Base-by-base conservation (phyloP, 1,284 basidiomycete genomes). In the Ceratobasidium sp. region DNA sequence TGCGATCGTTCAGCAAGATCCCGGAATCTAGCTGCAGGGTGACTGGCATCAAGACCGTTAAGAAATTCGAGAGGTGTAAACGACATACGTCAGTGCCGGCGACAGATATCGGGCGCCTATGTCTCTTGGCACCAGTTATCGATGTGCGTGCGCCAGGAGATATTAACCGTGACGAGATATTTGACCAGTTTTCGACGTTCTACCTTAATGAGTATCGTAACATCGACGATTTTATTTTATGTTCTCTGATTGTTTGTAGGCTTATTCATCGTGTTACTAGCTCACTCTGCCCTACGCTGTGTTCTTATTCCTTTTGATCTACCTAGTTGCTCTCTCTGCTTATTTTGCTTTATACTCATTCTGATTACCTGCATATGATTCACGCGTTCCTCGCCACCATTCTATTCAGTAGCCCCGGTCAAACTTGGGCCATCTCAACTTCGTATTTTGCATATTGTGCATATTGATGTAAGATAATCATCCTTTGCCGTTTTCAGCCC, bases 241-340 rank as follows among this genome's bases (percentile, higher is more conserved):
- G 64, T 67, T 40, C 44, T 49, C 64, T 13, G 33, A 67, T 67
- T 6, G 6, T 39, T 20, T 67, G n/a, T 67, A 98, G 91, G 98
- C 91, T 97, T 95, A 91, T 95, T 85, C 93, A 91, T 42, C 78
- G 40, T n/a, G n/a, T n/a, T n/a, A n/a, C n/a, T n/a, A n/a, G n/a
- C n/a, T n/a, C n/a, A n/a, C n/a, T n/a, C n/a, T n/a, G n/a, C n/a
- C n/a, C n/a, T n/a, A n/a, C n/a, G n/a, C n/a, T n/a, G n/a, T n/a
- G n/a, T n/a, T n/a, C n/a, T n/a, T n/a, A n/a, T n/a, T n/a, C n/a
- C n/a, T n/a, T n/a, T n/a, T n/a, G n/a, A n/a, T n/a, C n/a, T n/a
- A n/a, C n/a, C n/a, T n/a, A n/a, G n/a, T n/a, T n/a, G n/a, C n/a
- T n/a, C n/a, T n/a, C n/a, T n/a, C n/a, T n/a, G n/a, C n/a, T n/a